Percentiles rank a stretch among this genome's conserved stretches.
Conservation (phyloP, 306 rosid genomes). For the Quercus robur region DNA sequence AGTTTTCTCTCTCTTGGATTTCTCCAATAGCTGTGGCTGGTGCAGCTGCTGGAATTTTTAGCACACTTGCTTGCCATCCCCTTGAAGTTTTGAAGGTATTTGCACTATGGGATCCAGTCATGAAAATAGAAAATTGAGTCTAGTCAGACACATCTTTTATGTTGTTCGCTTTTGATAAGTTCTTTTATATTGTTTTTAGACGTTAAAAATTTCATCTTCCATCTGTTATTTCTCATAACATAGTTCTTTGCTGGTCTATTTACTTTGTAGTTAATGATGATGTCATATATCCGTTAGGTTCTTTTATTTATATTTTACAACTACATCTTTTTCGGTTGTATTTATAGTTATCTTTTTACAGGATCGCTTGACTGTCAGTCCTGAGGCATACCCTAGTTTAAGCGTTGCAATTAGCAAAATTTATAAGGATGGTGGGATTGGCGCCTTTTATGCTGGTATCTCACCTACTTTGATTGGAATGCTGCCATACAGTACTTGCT, state of each 20-base stretch:
- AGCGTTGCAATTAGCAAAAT: constrained; percentile 71
- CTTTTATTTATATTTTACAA: neutral
- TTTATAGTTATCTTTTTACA: constrained; percentile 34
- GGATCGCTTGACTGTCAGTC: constrained; percentile 91
- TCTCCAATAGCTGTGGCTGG: constrained; percentile 95
- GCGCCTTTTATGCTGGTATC: constrained; percentile 84
- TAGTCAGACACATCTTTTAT: neutral
- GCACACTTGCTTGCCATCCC: constrained; percentile 91
- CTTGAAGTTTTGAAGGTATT: constrained; percentile 95
- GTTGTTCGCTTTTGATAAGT: neutral
- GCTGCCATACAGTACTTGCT: constrained; percentile 98
- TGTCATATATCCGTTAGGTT: neutral
- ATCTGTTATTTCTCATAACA: neutral
- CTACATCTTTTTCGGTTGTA: neutral
- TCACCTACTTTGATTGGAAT: constrained; percentile 89
- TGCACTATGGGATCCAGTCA: neutral
- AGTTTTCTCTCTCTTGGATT: constrained; percentile 71
- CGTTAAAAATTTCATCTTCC: neutral
- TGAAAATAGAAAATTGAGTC: neutral
- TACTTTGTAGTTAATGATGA: neutral
- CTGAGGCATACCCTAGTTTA: constrained; percentile 79
- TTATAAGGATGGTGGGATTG: constrained; percentile 84
- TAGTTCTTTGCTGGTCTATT: neutral
- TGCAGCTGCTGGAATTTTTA: constrained; percentile 86
- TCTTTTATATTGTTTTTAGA: neutral